Percentiles rank a stretch among this genome's conserved stretches.
Evolutionary conservation across 176 grass and related monocot genomes (phyloP).

Genomic region (Neostapfia colusana): DNA sequence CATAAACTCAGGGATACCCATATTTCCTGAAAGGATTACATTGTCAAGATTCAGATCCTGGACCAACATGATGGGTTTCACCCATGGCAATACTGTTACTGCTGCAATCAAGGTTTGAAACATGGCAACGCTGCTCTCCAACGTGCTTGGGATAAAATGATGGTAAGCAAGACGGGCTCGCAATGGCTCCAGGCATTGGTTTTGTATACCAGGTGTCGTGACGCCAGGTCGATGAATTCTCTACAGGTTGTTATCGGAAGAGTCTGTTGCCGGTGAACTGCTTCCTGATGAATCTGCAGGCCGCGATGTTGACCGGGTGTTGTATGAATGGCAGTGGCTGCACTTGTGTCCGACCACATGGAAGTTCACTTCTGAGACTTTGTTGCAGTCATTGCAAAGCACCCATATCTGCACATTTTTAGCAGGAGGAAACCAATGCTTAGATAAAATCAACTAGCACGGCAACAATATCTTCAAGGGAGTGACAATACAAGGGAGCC

Average conservation of each 20-base stretch:
- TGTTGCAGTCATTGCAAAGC: constrained; percentile 92
- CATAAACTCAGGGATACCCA: neutral
- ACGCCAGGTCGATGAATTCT: neutral
- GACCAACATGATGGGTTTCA: neutral
- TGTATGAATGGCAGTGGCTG: constrained; percentile 80
- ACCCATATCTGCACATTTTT: constrained; percentile 61
- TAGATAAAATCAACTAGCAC: constrained; percentile 7
- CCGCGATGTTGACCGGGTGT: constrained; percentile 58
- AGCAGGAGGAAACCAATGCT: neutral
- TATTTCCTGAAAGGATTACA: neutral
- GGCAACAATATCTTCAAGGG: constrained; percentile 8
- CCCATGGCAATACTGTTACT: too few species aligned
- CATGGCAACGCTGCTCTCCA: too few species aligned
- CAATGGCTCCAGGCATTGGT: too few species aligned
- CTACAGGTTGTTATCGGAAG: constrained; percentile 46
- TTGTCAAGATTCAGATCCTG: neutral
- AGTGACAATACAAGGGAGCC: neutral
- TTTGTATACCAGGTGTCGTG: too few species aligned
- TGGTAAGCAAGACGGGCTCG: too few species aligned
- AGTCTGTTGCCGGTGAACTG: constrained; percentile 34
- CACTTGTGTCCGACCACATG: constrained; percentile 92
- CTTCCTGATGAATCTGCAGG: constrained; percentile 46
- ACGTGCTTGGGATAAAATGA: too few species aligned
- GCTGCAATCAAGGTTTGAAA: too few species aligned
- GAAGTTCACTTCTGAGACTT: constrained; percentile 83